Conservation (phyloP, 805 yeast genomes). For the Lipomyces chichibuensis region DNA sequence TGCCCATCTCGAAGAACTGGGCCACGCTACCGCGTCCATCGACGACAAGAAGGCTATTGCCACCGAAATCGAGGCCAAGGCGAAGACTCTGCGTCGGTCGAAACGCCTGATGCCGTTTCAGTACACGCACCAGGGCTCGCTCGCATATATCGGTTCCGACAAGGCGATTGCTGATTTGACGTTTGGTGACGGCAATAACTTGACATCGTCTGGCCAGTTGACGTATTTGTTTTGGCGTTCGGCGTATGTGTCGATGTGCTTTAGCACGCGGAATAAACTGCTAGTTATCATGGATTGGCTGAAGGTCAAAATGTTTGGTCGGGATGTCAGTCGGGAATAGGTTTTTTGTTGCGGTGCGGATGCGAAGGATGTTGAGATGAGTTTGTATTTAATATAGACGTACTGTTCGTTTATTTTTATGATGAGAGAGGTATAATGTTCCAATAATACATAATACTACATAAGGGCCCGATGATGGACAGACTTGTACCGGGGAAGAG, state of each 20-base stretch:
- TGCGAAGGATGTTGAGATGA: background rate
- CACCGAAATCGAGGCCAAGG: conserved; percentile 54
- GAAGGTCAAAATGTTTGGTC: conserved; percentile 84
- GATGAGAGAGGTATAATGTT: no score
- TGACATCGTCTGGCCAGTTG: conserved; percentile 80
- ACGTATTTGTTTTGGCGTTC: conserved; percentile 94
- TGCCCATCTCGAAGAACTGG: conserved; percentile 46
- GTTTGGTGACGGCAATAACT: conserved; percentile 65
- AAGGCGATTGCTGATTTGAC: conserved; percentile 91
- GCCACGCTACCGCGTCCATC: conserved; percentile 38
- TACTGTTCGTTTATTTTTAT: no score
- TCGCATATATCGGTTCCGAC: conserved; percentile 90
- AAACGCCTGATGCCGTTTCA: conserved; percentile 58
- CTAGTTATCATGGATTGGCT: conserved; percentile 88
- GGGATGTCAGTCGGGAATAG: conserved; percentile 88
- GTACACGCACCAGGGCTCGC: conserved; percentile 87
- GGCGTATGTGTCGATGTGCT: conserved; percentile 90
- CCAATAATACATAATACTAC: no score
- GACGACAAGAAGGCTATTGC: conserved; percentile 48
- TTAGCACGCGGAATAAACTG: conserved; percentile 84
- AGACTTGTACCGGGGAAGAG: no score
- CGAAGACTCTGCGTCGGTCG: conserved; percentile 46
- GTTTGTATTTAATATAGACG: no score
- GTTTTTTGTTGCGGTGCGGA: background rate
- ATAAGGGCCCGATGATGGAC: no score